Evolutionary conservation across 2,329 filamentous ascomycete genomes (phyloP), one percentile per base, ranked within the genome.

Genomic region (Xylariaceae sp.): DNA sequence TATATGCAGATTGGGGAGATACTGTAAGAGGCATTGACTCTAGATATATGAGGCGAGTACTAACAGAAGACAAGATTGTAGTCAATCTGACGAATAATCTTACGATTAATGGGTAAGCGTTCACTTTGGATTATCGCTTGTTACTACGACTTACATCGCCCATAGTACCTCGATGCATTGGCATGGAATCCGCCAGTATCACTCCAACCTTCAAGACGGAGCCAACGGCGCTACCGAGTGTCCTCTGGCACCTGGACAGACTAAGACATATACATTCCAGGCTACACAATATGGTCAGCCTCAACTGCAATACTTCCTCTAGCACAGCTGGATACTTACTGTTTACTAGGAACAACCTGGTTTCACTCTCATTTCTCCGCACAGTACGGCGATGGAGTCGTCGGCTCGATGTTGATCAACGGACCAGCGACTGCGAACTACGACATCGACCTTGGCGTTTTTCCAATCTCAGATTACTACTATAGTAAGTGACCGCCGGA

Each of bases 51-150:
- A n/a, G n/a, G n/a, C n/a, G n/a, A n/a, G n/a, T 32, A 16, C 27
- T 32, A 32, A 32, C 7, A 32, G 12, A 8, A 4, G 27, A 5
- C 12, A 32, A 32, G 27, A 74, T 80, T 37, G 68, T 85, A 45
- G 79, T 88, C 37, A 81, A 82, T 23, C 75, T 90, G 43, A 74
- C 80, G 64, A 92, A 92, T 65, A 76, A 82, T 40, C 77, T 89
- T 14, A 77, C 70, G 6, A 48, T 44, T n/a, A 49, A 55, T 22
- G 53, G 51, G 70, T 54, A 38, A 47, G 79, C 82, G 58, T 77
- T 76, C 0, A 2, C 16, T 22, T 67, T 71, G 77, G 64, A n/a
- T 19, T 5, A 25, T 8, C 20, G 23, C 20, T 27, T 38, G n/a
- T n/a, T n/a, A n/a, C n/a, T n/a, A n/a, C n/a, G n/a, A n/a, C n/a